A percentile compares a stretch with the other conserved stretches of the same genome.
phyloP scores from a whole-genome alignment of 2,329 filamentous ascomycete species.

The Alternaria brassicicola region DNA sequence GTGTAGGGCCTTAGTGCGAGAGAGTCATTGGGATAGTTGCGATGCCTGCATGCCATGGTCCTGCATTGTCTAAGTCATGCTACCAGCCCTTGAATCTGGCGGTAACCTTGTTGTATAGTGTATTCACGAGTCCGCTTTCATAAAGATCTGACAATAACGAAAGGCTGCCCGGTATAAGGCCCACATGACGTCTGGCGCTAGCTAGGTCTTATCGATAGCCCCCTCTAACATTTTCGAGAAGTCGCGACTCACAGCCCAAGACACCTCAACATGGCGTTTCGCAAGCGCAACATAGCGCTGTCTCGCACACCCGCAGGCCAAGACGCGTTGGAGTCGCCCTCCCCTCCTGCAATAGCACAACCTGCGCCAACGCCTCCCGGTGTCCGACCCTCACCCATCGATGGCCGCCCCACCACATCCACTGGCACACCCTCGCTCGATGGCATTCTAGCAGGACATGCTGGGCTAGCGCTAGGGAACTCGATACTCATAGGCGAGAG shows the following conservation, averaged over 20 bases:
- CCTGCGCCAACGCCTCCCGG: conserved; percentile 48
- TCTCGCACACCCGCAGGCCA: conserved; percentile 45
- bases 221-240: conserved; percentile 16
- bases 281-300: conserved; percentile 68
- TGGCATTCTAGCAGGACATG: conserved; percentile 81
- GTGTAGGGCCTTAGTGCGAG: background rate
- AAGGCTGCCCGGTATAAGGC: background rate
- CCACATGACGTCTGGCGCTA: background rate
- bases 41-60: background rate
- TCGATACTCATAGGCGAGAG: conserved; percentile 83
- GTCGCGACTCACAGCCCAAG: conserved; percentile 10
- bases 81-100: too few relatives aligned
- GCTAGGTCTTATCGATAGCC: conserved; percentile 13
- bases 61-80: too few relatives aligned
- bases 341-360: conserved; percentile 19
- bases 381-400: conserved; percentile 83
- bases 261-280: conserved; percentile 65
- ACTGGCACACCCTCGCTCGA: conserved; percentile 90
- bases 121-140: too few relatives aligned
- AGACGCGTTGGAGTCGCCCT: conserved; percentile 18
- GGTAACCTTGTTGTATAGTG: too few relatives aligned
- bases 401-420: conserved; percentile 86
- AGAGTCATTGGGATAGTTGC: background rate
- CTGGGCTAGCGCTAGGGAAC: conserved; percentile 80
- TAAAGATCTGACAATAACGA: too few relatives aligned